Evolutionary conservation across 441 rosid species (phyloP).

Genomic region (Corymbia calophylla): DNA sequence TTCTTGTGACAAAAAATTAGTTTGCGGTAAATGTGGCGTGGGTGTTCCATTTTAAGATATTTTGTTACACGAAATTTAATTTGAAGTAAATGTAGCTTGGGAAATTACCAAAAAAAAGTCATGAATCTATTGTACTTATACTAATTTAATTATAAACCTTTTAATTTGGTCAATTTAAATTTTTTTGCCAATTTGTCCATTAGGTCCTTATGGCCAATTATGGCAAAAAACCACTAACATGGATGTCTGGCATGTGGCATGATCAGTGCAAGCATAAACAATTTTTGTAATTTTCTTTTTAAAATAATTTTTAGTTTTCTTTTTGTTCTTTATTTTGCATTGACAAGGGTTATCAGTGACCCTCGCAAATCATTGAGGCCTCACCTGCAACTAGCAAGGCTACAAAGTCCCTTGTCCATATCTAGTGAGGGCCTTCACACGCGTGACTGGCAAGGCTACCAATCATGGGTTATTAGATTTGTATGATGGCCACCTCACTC

Average conservation of each 20-base stretch:
- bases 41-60: background rate
- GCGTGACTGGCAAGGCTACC: too few species aligned
- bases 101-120: background rate
- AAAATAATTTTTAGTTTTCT: too few species aligned
- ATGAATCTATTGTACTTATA: too few species aligned
- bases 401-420: too few species aligned
- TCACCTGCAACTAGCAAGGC: too few species aligned
- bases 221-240: background rate
- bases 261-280: too few species aligned
- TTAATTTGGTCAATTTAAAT: too few species aligned
- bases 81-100: fast-evolving
- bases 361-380: too few species aligned
- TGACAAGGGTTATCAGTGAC: background rate
- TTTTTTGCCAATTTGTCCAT: fast-evolving
- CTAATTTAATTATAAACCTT: too few species aligned
- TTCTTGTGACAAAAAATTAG: background rate
- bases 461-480: background rate
- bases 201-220: background rate
- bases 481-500: background rate
- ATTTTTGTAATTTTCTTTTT: too few species aligned
- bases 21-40: background rate
- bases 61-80: background rate
- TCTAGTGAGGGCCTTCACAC: background rate
- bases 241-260: fast-evolving
- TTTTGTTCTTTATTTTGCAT: fast-evolving